Conservation (phyloP, 306 rosid genomes). For the Geum urbanum region DNA sequence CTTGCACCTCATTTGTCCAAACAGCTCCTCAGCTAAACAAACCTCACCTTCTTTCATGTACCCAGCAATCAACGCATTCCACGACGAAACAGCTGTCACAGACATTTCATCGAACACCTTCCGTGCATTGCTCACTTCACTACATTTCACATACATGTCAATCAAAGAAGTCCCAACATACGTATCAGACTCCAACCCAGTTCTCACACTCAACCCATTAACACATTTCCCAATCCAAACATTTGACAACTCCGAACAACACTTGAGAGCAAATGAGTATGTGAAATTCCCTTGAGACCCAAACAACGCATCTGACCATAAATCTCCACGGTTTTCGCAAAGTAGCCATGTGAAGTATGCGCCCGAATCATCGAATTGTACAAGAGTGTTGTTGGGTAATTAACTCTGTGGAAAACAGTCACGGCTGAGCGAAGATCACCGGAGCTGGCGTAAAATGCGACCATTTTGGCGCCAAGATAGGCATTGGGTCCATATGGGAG, state of each 20-base stretch:
- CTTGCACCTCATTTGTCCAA: slow-evolving; percentile 9
- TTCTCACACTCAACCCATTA: slow-evolving; percentile 23
- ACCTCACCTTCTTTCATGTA: slow-evolving; percentile 27
- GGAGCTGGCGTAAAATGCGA: slow-evolving; percentile 29
- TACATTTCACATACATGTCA: slow-evolving; percentile 28
- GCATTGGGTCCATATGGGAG: slow-evolving; percentile 23
- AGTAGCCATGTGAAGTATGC: slow-evolving; percentile 12
- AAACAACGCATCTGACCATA: slow-evolving; percentile 21
- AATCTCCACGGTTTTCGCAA: slow-evolving; percentile 2
- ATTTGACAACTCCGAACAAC: slow-evolving; percentile 7
- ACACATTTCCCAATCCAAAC: slow-evolving; percentile 23
- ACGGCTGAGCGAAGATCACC: slow-evolving; percentile 25
- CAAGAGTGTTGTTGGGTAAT: slow-evolving; percentile 17
- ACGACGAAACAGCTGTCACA: slow-evolving; percentile 16
- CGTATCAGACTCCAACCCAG: slow-evolving; percentile 20
- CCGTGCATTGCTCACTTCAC: slow-evolving; percentile 18
- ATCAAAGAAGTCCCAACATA: slow-evolving; percentile 31
- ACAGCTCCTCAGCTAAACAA: slow-evolving; percentile 22
- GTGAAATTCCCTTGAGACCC: slow-evolving; percentile 26
- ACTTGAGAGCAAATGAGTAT: slow-evolving; percentile 26
- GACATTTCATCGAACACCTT: slow-evolving; percentile 22
- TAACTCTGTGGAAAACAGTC: neutral
- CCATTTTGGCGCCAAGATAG: slow-evolving; percentile 28
- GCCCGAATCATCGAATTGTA: slow-evolving; percentile 29
- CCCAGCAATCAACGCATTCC: slow-evolving; percentile 32